Evolutionary conservation across 2,329 filamentous ascomycete species (phyloP), one percentile per base, ranked within the genome.

Genomic region (Cucurbitaria berberidis): DNA sequence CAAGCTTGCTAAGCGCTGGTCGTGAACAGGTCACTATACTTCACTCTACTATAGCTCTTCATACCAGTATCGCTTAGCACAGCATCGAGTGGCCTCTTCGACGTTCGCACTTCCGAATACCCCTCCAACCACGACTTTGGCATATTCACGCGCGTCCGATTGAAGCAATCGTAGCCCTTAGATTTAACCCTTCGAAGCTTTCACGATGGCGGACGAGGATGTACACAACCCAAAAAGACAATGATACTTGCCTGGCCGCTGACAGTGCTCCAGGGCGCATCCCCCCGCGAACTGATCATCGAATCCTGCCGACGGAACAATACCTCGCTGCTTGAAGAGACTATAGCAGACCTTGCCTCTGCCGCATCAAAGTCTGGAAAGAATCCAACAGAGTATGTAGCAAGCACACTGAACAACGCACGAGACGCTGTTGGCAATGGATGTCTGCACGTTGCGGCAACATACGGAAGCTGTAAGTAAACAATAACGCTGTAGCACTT

Each of bases 221-320:
- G 42, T 52, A 45, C 22, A 30, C n/a, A n/a, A 42, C 27, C 44
- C 19, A 15, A 15, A 18, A 5, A 22, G 5, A 39, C 30, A 44
- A 26, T n/a, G 9, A 41, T 38, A 35, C 44, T 27, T n/a, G 21
- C 21, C 2, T 6, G 18, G 41, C 15, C 30, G 35, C 56, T 68
- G 36, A 70, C 51, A 9, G 15, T 45, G 21, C 32, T 38, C 48
- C 67, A 96, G 89, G 95, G 93, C 74, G 93, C 93, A 65, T 90
- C 90, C 55, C 86, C 87, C 41, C 84, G 88, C 75, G 93, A 98
- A 80, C 85, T 90, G 69, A 85, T 98, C 66, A 86, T 98, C 77
- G 93, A 96, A 80, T 91, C 95, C 67, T 96, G 90, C 79, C 91
- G 93, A 57, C 86, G 92, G 70, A 93, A 98, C 83, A 97, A 98